Conservation (phyloP, 164 flowering plant genomes). For the Liriodendron chinense region DNA sequence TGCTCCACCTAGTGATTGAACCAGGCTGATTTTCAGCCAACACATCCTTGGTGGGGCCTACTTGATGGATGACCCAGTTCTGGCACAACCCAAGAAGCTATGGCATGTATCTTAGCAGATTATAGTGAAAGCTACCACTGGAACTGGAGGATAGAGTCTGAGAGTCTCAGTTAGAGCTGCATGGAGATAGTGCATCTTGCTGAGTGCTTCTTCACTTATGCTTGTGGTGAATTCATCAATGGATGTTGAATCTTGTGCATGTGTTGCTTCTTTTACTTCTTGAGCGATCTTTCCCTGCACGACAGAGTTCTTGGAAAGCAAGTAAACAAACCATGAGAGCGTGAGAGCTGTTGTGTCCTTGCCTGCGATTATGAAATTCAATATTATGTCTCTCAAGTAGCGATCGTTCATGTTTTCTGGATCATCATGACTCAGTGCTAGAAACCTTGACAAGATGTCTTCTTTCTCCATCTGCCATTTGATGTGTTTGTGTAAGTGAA, state of each 20-base stretch:
- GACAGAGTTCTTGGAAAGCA: slow-evolving; percentile 59
- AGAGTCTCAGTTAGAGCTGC: slow-evolving; percentile 85
- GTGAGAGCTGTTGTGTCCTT: slow-evolving; percentile 60
- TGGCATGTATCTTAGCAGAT: neutral
- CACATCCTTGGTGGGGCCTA: too few species aligned
- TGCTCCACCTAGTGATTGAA: neutral
- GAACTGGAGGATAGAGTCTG: slow-evolving; percentile 83
- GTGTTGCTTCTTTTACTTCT: slow-evolving; percentile 37
- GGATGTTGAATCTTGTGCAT: neutral
- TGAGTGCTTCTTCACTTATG: slow-evolving; percentile 53
- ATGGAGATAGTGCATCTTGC: slow-evolving; percentile 80
- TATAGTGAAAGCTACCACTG: slow-evolving; percentile 43
- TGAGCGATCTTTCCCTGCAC: slow-evolving; percentile 53
- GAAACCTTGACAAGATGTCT: slow-evolving; percentile 67
- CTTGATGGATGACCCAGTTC: neutral
- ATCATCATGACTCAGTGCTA: slow-evolving; percentile 46
- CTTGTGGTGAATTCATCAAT: slow-evolving; percentile 35
- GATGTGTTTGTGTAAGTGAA: neutral
- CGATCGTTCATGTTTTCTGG: slow-evolving; percentile 44
- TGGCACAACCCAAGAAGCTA: neutral
- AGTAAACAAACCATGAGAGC: slow-evolving; percentile 68
- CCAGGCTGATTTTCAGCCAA: neutral
- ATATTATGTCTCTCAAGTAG: slow-evolving; percentile 59
- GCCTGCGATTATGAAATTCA: slow-evolving; percentile 65
- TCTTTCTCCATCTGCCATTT: slow-evolving; percentile 21